phyloP scores from a whole-genome alignment of 148 eudicot species.

The Rhododendron molle region DNA sequence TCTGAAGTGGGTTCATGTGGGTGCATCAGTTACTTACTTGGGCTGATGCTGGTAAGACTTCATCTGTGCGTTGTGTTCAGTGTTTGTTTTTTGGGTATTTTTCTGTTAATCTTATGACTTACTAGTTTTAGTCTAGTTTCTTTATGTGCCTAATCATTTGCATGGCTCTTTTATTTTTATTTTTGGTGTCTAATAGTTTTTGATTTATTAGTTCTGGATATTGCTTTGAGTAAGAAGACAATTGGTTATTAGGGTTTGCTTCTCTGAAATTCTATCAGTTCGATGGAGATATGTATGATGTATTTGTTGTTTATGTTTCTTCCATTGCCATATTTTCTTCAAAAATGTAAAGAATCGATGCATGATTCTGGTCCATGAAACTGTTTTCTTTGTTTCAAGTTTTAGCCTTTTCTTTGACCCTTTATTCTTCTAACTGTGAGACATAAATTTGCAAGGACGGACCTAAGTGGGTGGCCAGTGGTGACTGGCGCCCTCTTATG shows the following conservation, averaged over 20 bases:
- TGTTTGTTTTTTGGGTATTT: neutral
- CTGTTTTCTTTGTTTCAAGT: neutral
- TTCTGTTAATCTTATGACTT: neutral
- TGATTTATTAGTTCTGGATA: neutral
- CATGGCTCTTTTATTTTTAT: neutral
- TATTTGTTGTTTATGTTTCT: neutral
- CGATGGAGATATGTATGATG: neutral
- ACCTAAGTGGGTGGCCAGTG: neutral
- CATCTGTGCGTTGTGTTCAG: neutral
- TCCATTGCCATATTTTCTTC: neutral
- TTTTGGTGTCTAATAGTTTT: neutral
- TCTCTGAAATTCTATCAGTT: neutral
- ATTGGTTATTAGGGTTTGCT: neutral
- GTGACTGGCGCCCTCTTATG: neutral
- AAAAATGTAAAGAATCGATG: no score
- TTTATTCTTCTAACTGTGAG: neutral
- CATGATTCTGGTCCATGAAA: no score
- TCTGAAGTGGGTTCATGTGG: neutral
- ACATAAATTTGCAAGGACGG: neutral
- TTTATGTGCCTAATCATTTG: neutral
- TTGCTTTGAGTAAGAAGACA: neutral
- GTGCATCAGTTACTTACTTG: neutral
- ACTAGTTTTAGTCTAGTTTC: neutral
- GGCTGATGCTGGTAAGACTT: slow-evolving; percentile 3
- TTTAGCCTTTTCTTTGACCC: neutral